Percentiles rank a stretch among this genome's conserved stretches.
These are phyloP conservation scores for Ascochyta fabae DNA, from an alignment of 2,329 filamentous ascomycete species.

Conservation along the genomic window DNA sequence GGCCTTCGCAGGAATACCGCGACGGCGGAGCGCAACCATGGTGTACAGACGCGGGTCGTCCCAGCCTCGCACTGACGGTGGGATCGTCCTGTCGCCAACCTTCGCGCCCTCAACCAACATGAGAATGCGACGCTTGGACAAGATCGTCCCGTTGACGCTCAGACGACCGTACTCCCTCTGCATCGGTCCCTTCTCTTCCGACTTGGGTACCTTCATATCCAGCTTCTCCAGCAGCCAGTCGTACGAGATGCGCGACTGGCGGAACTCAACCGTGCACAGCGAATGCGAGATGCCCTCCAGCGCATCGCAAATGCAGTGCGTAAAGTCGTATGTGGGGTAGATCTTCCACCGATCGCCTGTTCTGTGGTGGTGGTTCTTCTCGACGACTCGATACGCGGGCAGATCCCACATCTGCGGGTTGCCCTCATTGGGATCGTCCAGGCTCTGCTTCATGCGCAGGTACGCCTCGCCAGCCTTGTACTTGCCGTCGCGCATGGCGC, in stretches of 20 bases:
- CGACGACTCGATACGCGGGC: conserved; percentile 84
- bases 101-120: conserved; percentile 74
- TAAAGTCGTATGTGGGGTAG: conserved; percentile 94
- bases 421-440: conserved; percentile 65
- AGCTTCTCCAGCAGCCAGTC: conserved; percentile 86
- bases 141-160: conserved; percentile 82
- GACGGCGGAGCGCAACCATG: conserved; percentile 79
- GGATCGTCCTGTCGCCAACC: conserved; percentile 47
- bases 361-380: conserved; percentile 75
- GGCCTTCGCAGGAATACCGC: conserved; percentile 86
- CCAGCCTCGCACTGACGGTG: conserved; percentile 77
- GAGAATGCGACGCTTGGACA: conserved; percentile 84
- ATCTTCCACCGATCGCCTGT: conserved; percentile 88
- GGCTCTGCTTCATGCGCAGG: conserved; percentile 90
- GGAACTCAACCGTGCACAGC: conserved; percentile 91
- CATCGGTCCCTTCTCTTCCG: conserved; percentile 70
- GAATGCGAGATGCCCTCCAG: conserved; percentile 92
- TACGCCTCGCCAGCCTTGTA: conserved; percentile 85
- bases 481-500: conserved; percentile 89
- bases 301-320: conserved; percentile 88
- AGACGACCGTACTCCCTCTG: conserved; percentile 83
- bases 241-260: conserved; percentile 83
- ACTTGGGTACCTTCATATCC: conserved; percentile 74
- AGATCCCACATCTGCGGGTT: conserved; percentile 98
- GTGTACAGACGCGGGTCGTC: conserved; percentile 92